phyloP scores from a whole-genome alignment of 169 alveolate species.

The Babesia bigemina region DNA sequence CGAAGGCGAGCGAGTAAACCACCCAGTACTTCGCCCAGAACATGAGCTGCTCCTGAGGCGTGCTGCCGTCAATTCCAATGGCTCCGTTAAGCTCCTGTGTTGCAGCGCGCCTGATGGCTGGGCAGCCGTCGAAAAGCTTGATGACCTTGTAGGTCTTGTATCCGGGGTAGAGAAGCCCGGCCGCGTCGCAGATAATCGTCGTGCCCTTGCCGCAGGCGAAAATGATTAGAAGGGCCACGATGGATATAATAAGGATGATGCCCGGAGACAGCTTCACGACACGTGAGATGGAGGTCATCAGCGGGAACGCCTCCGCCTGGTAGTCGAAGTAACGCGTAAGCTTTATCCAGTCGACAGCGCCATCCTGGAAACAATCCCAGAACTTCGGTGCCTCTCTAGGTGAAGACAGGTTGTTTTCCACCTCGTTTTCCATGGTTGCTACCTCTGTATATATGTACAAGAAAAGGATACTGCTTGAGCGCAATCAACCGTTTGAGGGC shows the following conservation, averaged over 20 bases:
- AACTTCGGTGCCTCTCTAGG: not conserved
- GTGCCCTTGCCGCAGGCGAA: slow-evolving; percentile 37
- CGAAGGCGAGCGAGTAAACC: slow-evolving; percentile 62
- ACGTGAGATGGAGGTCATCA: slow-evolving; percentile 26
- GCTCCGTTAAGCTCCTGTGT: slow-evolving; percentile 21
- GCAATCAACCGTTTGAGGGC: too few relatives aligned
- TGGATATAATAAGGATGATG: slow-evolving; percentile 1
- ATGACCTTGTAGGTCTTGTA: slow-evolving; percentile 67
- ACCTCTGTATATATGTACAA: not conserved
- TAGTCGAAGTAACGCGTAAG: slow-evolving; percentile 45
- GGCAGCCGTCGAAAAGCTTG: slow-evolving; percentile 39
- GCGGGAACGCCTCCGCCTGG: slow-evolving; percentile 53
- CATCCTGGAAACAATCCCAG: not conserved
- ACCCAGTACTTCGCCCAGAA: slow-evolving; percentile 72
- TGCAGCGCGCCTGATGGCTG: slow-evolving; percentile 28
- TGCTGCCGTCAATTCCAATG: slow-evolving; percentile 30
- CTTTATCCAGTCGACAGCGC: slow-evolving; percentile 23
- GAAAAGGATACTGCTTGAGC: too few relatives aligned
- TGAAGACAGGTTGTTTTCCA: not conserved
- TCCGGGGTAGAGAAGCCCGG: slow-evolving; percentile 65
- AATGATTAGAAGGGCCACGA: slow-evolving; percentile 12
- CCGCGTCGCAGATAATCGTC: slow-evolving; percentile 56
- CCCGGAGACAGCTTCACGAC: slow-evolving; percentile 56
- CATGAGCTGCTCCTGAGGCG: slow-evolving; percentile 42
- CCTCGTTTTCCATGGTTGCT: not conserved